Evolutionary conservation across 1,139 yeast species (phyloP), one percentile per base, ranked within the genome.

Genomic region (Casaregolazyma lundiana): DNA sequence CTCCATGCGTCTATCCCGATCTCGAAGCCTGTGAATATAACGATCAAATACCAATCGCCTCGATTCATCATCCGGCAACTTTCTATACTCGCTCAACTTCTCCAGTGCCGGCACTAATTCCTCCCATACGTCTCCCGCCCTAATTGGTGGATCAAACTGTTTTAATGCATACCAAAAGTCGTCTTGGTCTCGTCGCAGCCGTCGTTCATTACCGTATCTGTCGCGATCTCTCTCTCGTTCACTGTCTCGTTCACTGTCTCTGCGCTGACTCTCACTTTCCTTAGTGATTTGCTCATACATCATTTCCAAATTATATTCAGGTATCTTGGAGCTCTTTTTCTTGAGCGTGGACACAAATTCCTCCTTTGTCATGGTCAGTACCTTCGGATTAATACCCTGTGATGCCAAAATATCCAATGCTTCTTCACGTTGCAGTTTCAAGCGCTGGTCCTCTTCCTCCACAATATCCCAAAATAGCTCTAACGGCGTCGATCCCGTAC

Each of bases 381-480:
- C 26, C 26, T 24, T 26, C 3, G 35, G 17, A 26, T 42, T 34
- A 15, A 42, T 35, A 13, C 45, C 58, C 9, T 58, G 53, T 24
- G 74, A 77, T 0, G 72, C 63, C 22, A 85, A 52, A 3, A 77
- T 64, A 50, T 76, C 80, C 41, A 75, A 75, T 1, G 81, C 76
- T 42, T 81, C 63, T 47, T 83, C 88, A 47, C 77, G 76, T 58
- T 81, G 79, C 18, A 80, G 77, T 52, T 75, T 76, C 39, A 84
- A 60, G 2, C 72, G 60, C 49, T 81, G 77, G 29, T 74, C 73
- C 56, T 80, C 78, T 46, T 78, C 83, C 55, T 84, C 90, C 2
- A 84, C 74, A 0, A 76, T 61, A 62, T 90, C 96, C 79, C 88
- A 77, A 58, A 85, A 87, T 38, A 87, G 66, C 51, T 89, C 96